A percentile compares a stretch with the other conserved stretches of the same genome.
Evolutionary conservation across 345 rosid species (phyloP).

Genomic region (Euphorbia peplus): DNA sequence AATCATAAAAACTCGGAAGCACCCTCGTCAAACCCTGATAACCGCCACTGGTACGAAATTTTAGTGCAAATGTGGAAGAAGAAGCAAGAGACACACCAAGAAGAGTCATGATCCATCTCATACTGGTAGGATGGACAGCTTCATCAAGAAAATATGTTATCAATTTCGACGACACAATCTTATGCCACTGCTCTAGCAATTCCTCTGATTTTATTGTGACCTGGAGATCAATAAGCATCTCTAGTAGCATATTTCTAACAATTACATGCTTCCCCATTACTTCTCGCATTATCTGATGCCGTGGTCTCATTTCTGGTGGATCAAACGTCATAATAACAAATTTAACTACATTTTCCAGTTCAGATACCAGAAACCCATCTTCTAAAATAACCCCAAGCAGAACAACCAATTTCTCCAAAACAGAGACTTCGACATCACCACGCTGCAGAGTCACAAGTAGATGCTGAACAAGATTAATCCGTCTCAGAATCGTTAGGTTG

Average conservation of each 20-base stretch:
- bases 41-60: conserved; percentile 92
- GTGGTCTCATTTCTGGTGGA: conserved; percentile 83
- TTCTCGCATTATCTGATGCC: conserved; percentile 67
- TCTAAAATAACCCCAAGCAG: conserved; percentile 96
- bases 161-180: conserved; percentile 94
- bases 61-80: conserved; percentile 90
- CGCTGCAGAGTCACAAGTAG: conserved; percentile 93
- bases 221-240: conserved; percentile 98
- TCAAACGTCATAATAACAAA: conserved; percentile 98
- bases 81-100: conserved; percentile 92
- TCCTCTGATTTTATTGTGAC: conserved; percentile 94
- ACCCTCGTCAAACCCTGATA: conserved; percentile 85
- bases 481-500: conserved; percentile 90
- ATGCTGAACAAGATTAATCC: conserved; percentile 95
- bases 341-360: conserved; percentile 92
- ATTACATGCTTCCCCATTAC: conserved; percentile 97
- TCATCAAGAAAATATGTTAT: conserved; percentile 96
- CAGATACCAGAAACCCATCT: conserved; percentile 94
- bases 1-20: conserved; percentile 94
- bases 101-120: conserved; percentile 99
- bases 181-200: conserved; percentile 97
- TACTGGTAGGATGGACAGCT: conserved; percentile 99
- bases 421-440: conserved; percentile 98
- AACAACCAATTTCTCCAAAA: conserved; percentile 92
- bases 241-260: conserved; percentile 96